Evolutionary conservation across 2,329 filamentous ascomycete genomes (phyloP), one percentile per base, ranked within the genome.

Genomic region (Alternaria ethzedia): DNA sequence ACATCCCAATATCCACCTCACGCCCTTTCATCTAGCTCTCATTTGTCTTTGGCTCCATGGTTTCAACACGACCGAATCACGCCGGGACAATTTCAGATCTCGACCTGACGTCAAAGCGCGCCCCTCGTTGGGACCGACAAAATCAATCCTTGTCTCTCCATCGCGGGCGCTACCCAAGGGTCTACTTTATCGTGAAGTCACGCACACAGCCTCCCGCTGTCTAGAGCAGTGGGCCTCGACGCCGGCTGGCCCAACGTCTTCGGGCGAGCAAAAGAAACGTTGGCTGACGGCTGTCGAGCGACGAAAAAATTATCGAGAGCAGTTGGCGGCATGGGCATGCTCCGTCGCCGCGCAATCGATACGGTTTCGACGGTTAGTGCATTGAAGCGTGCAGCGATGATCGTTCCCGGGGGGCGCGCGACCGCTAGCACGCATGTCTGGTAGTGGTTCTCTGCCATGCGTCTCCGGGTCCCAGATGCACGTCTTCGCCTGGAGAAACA

Each of bases 341-440:
- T 41, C 23, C 30, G 64, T 61, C 59, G 57, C 59, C 67, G 58
- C 66, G 71, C 67, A 72, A 73, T 73, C 71, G 70, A 71, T 72
- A 72, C 54, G 59, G 30, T 51, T 46, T 57, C 47, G 21, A 41
- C 52, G 43, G 58, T 58, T 71, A 64, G 63, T 64, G 67, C 61
- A 64, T 62, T 57, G 41, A 51, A 56, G 45, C 51, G 30, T 60
- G 64, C 68, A 71, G 61, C 68, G 63, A 70, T 72, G 69, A 62
- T 62, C 46, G 49, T 50, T 55, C 46, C 52, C 63, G 45, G 49
- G 49, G 46, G 20, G 46, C 57, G 46, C 50, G 61, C 61, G 56
- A 50, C 45, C 44, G 41, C 47, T 47, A 41, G 47, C 21, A 25
- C 44, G 43, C 26, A 17, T 7, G 30, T 15, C 30, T 52, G 49